phyloP scores from a whole-genome alignment of 2,329 filamentous ascomycete genomes.

The Lasiodiplodia sp. region DNA sequence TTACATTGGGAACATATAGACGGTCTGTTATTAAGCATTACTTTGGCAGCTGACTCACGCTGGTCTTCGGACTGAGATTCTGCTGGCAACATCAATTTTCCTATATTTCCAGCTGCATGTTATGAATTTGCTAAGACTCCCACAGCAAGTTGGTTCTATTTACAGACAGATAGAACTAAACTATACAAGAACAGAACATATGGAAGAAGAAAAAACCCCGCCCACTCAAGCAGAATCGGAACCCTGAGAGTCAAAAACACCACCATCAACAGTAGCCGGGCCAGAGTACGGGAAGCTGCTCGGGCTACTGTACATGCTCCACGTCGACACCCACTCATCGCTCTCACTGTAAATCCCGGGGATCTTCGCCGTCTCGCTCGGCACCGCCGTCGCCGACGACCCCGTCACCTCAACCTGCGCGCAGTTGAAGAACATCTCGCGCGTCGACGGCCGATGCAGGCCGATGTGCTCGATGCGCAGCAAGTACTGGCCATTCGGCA shows the following conservation, averaged over 20 bases:
- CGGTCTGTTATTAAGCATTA: too few species aligned
- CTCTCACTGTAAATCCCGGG: background rate
- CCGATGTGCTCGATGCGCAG: conserved; percentile 57
- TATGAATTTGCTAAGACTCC: too few species aligned
- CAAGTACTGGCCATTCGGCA: conserved; percentile 54
- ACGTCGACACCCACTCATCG: background rate
- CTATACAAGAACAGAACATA: too few species aligned
- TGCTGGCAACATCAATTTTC: too few species aligned
- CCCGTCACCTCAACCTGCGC: conserved; percentile 54
- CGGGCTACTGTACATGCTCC: background rate
- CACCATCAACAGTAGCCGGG: background rate
- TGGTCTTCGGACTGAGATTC: too few species aligned
- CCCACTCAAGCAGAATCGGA: too few species aligned
- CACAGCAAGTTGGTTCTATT: too few species aligned
- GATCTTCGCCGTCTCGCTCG: background rate
- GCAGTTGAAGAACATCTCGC: conserved; percentile 56
- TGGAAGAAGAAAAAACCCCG: too few species aligned
- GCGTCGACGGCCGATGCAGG: conserved; percentile 51
- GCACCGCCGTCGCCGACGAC: conserved; percentile 41
- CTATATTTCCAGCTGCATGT: too few species aligned
- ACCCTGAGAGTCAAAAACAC: background rate
- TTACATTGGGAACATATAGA: too few species aligned
- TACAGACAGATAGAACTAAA: too few species aligned
- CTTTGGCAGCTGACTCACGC: too few species aligned
- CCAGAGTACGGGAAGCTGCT: background rate